These are phyloP conservation scores for Boletales sp. DNA, from an alignment of 768 basidiomycete species.

Conservation along the genomic window DNA sequence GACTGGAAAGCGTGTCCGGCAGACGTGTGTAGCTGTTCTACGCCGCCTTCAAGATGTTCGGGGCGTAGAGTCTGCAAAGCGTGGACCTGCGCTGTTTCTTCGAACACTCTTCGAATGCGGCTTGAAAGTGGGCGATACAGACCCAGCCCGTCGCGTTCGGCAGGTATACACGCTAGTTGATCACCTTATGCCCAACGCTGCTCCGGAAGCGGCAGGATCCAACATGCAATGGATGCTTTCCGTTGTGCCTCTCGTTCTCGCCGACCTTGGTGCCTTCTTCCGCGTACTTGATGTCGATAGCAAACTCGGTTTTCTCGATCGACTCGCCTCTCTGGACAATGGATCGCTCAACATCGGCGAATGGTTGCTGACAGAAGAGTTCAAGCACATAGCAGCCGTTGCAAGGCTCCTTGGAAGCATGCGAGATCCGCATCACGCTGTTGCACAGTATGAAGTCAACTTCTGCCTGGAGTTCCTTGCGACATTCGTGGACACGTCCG, in stretches of 20 bases:
- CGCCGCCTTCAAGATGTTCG: slow-evolving; percentile 33
- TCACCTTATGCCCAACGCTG: slow-evolving; percentile 45
- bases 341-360: slow-evolving; percentile 34
- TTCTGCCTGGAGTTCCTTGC: slow-evolving; percentile 48
- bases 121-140: slow-evolving; percentile 35
- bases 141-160: slow-evolving; percentile 55
- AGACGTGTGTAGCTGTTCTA: slow-evolving; percentile 51
- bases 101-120: slow-evolving; percentile 54
- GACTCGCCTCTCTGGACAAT: slow-evolving; percentile 54
- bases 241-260: slow-evolving; percentile 56
- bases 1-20: slow-evolving; percentile 39
- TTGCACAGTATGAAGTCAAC: slow-evolving; percentile 48
- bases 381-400: slow-evolving; percentile 45
- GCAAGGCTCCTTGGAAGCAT: slow-evolving; percentile 35
- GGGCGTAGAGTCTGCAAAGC: slow-evolving; percentile 32
- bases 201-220: slow-evolving; percentile 24
- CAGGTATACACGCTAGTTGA: slow-evolving; percentile 59
- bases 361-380: slow-evolving; percentile 66
- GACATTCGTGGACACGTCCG: slow-evolving; percentile 40
- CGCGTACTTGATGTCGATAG: slow-evolving; percentile 53
- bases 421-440: slow-evolving; percentile 32
- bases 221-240: slow-evolving; percentile 46
- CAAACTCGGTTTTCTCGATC: slow-evolving; percentile 49
- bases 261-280: slow-evolving; percentile 55
- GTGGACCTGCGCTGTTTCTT: slow-evolving; percentile 50